These are phyloP conservation scores for Penicillium canescens DNA, from an alignment of 495 filamentous ascomycete species.

Conservation along the genomic window DNA sequence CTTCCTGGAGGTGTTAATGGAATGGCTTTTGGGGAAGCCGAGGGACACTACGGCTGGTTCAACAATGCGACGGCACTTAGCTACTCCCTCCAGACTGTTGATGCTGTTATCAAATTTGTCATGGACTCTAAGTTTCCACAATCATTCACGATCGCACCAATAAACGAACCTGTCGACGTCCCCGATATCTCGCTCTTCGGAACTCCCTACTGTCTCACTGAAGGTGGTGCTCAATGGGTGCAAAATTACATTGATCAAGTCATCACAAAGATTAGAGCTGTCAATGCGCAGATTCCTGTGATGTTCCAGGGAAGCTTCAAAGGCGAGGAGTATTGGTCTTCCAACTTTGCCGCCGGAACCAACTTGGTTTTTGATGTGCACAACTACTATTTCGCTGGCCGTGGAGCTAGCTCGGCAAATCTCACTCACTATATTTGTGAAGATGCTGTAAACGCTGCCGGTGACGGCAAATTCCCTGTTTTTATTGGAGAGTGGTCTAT, in stretches of 20 bases:
- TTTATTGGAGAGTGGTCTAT: constrained; percentile 35
- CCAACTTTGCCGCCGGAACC: constrained; percentile 11
- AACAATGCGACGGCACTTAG: constrained; percentile 26
- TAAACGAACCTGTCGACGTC: constrained; percentile 34
- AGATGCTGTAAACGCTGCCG: constrained; percentile 18
- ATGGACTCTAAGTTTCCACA: constrained; percentile 23
- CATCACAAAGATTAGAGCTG: constrained; percentile 12
- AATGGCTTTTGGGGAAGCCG: constrained; percentile 29
- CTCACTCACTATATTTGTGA: constrained; percentile 18
- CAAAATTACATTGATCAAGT: constrained; percentile 27
- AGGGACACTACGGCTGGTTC: constrained; percentile 31
- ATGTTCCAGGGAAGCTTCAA: constrained; percentile 36
- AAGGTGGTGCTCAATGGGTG: constrained; percentile 26
- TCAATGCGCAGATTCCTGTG: constrained; percentile 23
- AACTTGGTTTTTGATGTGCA: constrained; percentile 37
- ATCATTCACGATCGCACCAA: constrained; percentile 27
- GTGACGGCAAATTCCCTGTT: constrained; percentile 31
- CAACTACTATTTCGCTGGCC: constrained; percentile 29
- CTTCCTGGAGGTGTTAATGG: constrained; percentile 33
- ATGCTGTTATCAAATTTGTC: constrained; percentile 25
- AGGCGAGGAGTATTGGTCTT: constrained; percentile 22
- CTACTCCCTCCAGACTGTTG: constrained; percentile 27
- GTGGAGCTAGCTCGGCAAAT: constrained; percentile 23
- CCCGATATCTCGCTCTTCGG: constrained; percentile 26
- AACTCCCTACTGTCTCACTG: constrained; percentile 27